A percentile compares a stretch with the other conserved stretches of the same genome.
phyloP scores from a whole-genome alignment of 2,329 filamentous ascomycete species.

The Penicillium corylophilum region DNA sequence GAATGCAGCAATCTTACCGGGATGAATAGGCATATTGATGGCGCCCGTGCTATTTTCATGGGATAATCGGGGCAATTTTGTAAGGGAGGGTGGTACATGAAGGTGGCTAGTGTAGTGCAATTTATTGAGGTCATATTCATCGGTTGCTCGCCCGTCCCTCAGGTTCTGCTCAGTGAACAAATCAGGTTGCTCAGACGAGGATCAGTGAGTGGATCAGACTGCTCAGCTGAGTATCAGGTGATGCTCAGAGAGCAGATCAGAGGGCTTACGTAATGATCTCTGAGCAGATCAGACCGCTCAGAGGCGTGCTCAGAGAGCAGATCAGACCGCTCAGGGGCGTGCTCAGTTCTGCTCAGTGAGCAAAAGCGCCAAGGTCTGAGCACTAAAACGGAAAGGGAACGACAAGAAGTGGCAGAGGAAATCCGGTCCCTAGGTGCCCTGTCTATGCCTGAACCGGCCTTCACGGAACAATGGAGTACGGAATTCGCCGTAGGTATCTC shows the following conservation, averaged over 20 bases:
- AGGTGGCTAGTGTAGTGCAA: background rate
- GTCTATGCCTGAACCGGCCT: no score
- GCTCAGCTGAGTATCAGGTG: background rate
- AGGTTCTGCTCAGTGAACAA: background rate
- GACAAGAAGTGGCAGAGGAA: background rate
- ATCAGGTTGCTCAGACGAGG: background rate
- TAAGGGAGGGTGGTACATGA: background rate
- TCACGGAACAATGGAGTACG: no score
- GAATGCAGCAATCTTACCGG: background rate
- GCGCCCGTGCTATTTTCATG: conserved; percentile 29
- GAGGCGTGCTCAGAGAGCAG: background rate
- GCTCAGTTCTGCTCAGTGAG: background rate
- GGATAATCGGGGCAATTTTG: background rate
- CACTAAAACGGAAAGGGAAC: background rate
- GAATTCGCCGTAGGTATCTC: no score
- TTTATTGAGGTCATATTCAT: background rate
- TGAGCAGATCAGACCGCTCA: background rate
- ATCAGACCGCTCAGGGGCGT: background rate
- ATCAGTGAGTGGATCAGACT: conserved; percentile 8
- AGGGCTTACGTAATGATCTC: conserved; percentile 2
- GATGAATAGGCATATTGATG: conserved; percentile 7
- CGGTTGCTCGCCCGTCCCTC: background rate
- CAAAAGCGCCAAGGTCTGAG: background rate
- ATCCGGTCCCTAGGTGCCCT: background rate
- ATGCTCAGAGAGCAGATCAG: conserved; percentile 1